A percentile compares a stretch with the other conserved stretches of the same genome.
These are phyloP conservation scores for Boechera retrofracta DNA, from an alignment of 345 rosid genomes.

Conservation along the genomic window DNA sequence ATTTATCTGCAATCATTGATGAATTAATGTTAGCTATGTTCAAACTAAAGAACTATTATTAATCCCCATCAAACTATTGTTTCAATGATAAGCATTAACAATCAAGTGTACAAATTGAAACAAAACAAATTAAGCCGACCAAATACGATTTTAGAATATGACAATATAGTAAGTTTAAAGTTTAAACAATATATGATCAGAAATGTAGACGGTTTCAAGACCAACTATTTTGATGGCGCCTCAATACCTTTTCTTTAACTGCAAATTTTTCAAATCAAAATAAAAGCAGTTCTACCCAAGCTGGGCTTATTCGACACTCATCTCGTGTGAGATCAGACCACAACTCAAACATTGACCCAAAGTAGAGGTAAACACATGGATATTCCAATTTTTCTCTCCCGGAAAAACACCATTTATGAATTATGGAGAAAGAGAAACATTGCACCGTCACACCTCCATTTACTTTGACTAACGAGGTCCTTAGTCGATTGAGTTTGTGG, in stretches of 20 bases:
- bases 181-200: not conserved
- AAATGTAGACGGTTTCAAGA: not conserved
- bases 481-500: too few relatives aligned
- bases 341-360: not conserved
- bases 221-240: not conserved
- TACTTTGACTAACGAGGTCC: too few relatives aligned
- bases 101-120: not conserved
- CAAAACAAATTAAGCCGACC: not conserved
- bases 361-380: not conserved
- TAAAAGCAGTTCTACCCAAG: not conserved
- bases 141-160: not conserved
- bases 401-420: not conserved
- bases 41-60: not conserved
- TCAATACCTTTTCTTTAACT: not conserved
- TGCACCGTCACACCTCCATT: too few relatives aligned
- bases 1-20: conserved; percentile 12
- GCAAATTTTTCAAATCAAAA: not conserved
- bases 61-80: not conserved
- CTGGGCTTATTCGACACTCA: not conserved
- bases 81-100: conserved; percentile 4
- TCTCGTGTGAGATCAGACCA: not conserved
- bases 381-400: too few relatives aligned
- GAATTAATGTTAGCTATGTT: conserved; percentile 13
- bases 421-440: not conserved
- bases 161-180: not conserved